Percentiles rank a stretch among this genome's conserved stretches.
Conservation (phyloP, 768 basidiomycete species). For the Ramaria rubella region DNA sequence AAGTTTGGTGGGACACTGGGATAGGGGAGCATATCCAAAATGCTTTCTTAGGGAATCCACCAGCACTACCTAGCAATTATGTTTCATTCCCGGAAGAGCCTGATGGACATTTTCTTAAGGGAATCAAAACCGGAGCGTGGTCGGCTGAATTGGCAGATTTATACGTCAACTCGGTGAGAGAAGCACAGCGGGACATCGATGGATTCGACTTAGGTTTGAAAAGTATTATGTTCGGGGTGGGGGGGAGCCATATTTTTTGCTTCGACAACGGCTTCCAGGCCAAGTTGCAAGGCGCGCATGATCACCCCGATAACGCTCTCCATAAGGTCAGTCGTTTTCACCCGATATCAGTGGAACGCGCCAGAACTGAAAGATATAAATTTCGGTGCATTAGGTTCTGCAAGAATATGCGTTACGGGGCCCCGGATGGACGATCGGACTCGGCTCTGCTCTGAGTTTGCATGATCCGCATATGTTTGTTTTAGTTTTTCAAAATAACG, state of each 20-base stretch:
- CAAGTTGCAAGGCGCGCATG: slow-evolving; percentile 8
- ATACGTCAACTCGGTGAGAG: slow-evolving; percentile 8
- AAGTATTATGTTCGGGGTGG: slow-evolving; percentile 8
- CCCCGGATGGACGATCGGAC: slow-evolving; percentile 10
- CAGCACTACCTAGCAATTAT: slow-evolving; percentile 11
- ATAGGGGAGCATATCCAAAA: slow-evolving; percentile 9
- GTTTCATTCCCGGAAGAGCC: slow-evolving; percentile 10
- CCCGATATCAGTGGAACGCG: neutral
- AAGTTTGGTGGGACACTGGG: slow-evolving; percentile 9
- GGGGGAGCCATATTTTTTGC: slow-evolving; percentile 11
- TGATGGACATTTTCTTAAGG: slow-evolving; percentile 9
- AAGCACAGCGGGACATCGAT: slow-evolving; percentile 8
- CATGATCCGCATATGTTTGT: slow-evolving; percentile 12
- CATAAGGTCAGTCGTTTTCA: slow-evolving; percentile 1
- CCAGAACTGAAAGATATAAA: neutral
- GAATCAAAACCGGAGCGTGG: slow-evolving; percentile 10
- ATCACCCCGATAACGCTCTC: slow-evolving; percentile 8
- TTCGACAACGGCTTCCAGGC: slow-evolving; percentile 12
- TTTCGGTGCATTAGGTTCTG: slow-evolving; percentile 1
- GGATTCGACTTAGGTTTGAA: slow-evolving; percentile 8
- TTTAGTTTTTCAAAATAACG: slow-evolving; percentile 6
- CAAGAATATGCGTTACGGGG: slow-evolving; percentile 6
- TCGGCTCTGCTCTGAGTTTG: slow-evolving; percentile 10
- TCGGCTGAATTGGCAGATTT: slow-evolving; percentile 7
- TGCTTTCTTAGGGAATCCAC: slow-evolving; percentile 7